phyloP scores from a whole-genome alignment of 1,284 basidiomycete genomes.

The Ustilago trichophora region DNA sequence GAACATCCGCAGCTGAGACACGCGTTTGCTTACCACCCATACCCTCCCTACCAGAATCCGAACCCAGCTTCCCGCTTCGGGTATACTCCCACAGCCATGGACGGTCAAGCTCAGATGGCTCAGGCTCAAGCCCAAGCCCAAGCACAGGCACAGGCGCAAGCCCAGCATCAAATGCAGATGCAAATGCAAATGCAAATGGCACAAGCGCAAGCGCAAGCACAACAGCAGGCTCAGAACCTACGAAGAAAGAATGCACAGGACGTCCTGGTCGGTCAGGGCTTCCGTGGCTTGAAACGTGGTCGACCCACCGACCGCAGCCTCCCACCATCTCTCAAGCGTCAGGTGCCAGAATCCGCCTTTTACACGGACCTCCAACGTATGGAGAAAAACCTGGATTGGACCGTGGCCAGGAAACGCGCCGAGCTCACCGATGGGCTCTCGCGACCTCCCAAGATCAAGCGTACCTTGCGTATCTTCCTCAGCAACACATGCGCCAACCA shows the following conservation, averaged over 20 bases:
- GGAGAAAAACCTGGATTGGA: constrained; percentile 95
- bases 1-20: constrained; percentile 28
- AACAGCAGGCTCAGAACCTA: constrained; percentile 40
- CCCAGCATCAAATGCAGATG: constrained; percentile 35
- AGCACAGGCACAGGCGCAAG: constrained; percentile 55
- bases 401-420: constrained; percentile 85
- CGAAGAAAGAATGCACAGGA: constrained; percentile 54
- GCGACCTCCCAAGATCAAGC: constrained; percentile 71
- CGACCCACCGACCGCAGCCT: constrained; percentile 82
- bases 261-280: constrained; percentile 54
- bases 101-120: constrained; percentile 34
- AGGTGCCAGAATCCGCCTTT: constrained; percentile 72
- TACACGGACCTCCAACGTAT: constrained; percentile 86
- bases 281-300: constrained; percentile 72
- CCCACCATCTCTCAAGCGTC: constrained; percentile 76
- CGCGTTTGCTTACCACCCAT: constrained; percentile 26
- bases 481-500: constrained; percentile 89
- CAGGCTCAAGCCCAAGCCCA: constrained; percentile 47
- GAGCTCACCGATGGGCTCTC: constrained; percentile 71
- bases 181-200: constrained; percentile 40
- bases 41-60: constrained; percentile 2
- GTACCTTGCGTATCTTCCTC: constrained; percentile 86
- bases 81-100: constrained; percentile 19
- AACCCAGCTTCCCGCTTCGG: constrained; percentile 4
- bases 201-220: constrained; percentile 55